These are phyloP conservation scores for Marchantia polymorpha DNA, from an alignment of 225 moss, liverwort and hornwort genomes.

Conservation along the genomic window DNA sequence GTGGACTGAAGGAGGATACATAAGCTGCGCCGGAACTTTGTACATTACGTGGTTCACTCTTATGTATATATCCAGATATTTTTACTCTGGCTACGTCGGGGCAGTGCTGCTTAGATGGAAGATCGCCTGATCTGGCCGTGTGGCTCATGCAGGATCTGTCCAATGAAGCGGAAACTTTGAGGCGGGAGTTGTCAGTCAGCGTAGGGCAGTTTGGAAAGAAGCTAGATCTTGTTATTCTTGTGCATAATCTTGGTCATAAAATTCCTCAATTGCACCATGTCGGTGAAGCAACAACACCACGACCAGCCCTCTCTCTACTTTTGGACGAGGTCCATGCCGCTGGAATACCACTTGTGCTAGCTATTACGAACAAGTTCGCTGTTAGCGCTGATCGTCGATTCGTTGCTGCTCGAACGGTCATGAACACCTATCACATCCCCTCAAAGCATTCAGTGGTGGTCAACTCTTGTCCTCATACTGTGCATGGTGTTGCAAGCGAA, in stretches of 20 bases:
- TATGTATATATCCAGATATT: neutral
- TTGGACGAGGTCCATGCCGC: conserved; percentile 74
- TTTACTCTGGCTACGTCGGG: neutral
- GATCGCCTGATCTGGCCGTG: neutral
- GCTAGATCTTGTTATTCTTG: conserved; percentile 81
- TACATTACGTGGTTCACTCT: neutral
- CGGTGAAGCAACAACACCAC: conserved; percentile 38
- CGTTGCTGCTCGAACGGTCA: conserved; percentile 68
- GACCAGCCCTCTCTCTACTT: conserved; percentile 78
- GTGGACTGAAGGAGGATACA: neutral
- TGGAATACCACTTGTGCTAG: conserved; percentile 74
- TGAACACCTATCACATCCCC: conserved; percentile 81
- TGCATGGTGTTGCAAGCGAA: conserved; percentile 65
- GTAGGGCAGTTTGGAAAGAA: conserved; percentile 70
- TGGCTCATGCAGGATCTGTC: conserved; percentile 59
- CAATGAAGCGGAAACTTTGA: conserved; percentile 73
- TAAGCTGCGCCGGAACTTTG: neutral
- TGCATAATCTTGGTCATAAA: conserved; percentile 95
- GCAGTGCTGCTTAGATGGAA: too few species aligned
- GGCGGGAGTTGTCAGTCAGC: conserved; percentile 70
- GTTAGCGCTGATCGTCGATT: conserved; percentile 93
- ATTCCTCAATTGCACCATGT: conserved; percentile 64
- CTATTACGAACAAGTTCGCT: conserved; percentile 97
- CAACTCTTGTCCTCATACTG: conserved; percentile 86
- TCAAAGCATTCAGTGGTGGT: conserved; percentile 62